These are phyloP conservation scores for Neopestalotiopsis rosae DNA, from an alignment of 2,329 filamentous ascomycete genomes.

Conservation along the genomic window DNA sequence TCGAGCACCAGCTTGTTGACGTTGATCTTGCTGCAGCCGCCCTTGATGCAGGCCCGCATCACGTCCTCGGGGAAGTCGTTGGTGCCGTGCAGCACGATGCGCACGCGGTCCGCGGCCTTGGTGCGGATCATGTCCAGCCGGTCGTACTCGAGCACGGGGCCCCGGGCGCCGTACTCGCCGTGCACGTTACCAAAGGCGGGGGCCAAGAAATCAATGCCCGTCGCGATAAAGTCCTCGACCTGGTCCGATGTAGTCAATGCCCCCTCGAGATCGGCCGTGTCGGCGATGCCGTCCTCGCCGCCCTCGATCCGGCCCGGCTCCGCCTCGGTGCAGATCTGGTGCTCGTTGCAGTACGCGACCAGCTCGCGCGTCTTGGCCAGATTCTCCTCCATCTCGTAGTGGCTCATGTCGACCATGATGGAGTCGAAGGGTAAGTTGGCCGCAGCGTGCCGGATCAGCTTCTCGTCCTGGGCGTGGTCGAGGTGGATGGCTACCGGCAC, in stretches of 20 bases:
- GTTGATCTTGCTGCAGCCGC: slow-evolving; percentile 61
- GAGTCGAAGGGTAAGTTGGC: slow-evolving; percentile 66
- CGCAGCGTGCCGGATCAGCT: slow-evolving; percentile 61
- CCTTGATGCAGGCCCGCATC: slow-evolving; percentile 55
- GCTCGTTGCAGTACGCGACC: slow-evolving; percentile 65
- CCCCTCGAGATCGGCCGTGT: slow-evolving; percentile 50
- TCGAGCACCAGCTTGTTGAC: slow-evolving; percentile 60
- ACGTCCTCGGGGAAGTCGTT: slow-evolving; percentile 58
- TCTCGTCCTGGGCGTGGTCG: slow-evolving; percentile 69
- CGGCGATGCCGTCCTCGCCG: slow-evolving; percentile 71
- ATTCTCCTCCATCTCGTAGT: slow-evolving; percentile 75
- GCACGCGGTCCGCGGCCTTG: slow-evolving; percentile 44
- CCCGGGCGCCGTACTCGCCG: slow-evolving; percentile 71
- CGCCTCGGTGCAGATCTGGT: slow-evolving; percentile 72
- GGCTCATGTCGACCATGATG: slow-evolving; percentile 81
- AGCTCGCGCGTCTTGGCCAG: slow-evolving; percentile 67
- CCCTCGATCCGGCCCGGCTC: slow-evolving; percentile 73
- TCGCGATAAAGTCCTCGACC: slow-evolving; percentile 71
- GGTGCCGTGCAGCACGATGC: slow-evolving; percentile 60
- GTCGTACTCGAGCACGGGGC: slow-evolving; percentile 66
- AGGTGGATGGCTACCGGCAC: slow-evolving; percentile 69
- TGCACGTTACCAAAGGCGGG: slow-evolving; percentile 81
- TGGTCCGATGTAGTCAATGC: slow-evolving; percentile 70
- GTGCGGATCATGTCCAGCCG: slow-evolving; percentile 45
- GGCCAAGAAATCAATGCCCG: slow-evolving; percentile 76